These are phyloP conservation scores for Fusarium protoensiforme DNA, from an alignment of 2,329 filamentous ascomycete species.

Conservation along the genomic window DNA sequence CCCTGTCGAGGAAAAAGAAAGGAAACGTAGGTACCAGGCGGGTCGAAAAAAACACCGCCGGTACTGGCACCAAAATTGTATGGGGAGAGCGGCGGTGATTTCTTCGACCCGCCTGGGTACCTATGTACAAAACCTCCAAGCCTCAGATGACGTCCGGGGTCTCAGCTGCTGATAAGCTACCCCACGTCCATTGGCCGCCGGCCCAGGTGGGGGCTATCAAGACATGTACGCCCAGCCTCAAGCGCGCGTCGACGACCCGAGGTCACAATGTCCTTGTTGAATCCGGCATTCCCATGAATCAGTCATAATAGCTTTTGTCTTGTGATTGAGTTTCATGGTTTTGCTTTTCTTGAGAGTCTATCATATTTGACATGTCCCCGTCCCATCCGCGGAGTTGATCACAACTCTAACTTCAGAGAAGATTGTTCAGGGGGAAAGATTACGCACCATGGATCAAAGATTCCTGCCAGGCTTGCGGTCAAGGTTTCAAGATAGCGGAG, in stretches of 20 bases:
- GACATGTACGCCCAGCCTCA: constrained; percentile 23
- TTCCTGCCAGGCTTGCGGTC: background rate
- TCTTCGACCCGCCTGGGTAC: no score
- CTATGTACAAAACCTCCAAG: background rate
- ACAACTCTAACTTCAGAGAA: background rate
- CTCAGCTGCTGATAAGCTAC: constrained; percentile 41
- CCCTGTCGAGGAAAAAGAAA: constrained; percentile 19
- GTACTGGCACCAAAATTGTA: no score
- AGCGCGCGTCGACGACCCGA: background rate
- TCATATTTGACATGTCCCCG: background rate
- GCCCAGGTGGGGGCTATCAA: constrained; percentile 37
- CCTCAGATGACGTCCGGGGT: constrained; percentile 18
- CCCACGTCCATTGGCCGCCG: constrained; percentile 37
- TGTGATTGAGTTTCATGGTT: background rate
- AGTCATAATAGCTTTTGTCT: background rate
- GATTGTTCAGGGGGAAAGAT: background rate
- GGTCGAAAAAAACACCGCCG: no score
- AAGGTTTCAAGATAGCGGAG: background rate
- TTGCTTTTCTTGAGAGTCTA: background rate
- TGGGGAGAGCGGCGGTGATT: no score
- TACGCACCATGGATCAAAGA: background rate
- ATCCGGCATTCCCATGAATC: background rate
- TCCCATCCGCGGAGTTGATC: background rate
- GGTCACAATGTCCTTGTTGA: background rate
- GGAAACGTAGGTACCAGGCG: constrained; percentile 3